Evolutionary conservation across 352 stramenopile genomes (phyloP).

Genomic region (Stramenopiles sp.): DNA sequence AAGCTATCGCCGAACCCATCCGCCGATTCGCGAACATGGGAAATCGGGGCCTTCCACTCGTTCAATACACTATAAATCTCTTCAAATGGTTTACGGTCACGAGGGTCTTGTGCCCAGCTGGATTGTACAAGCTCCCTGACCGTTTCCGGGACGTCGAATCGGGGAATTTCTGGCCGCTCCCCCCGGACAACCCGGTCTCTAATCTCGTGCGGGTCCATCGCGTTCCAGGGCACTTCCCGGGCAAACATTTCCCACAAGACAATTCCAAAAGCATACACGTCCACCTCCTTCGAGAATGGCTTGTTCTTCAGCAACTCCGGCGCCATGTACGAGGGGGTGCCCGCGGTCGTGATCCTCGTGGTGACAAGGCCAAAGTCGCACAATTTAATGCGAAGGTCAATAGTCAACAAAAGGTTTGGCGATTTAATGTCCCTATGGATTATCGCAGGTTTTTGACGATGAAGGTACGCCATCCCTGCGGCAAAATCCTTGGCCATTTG

Average conservation of each 20-base stretch:
- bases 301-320: conserved; percentile 41
- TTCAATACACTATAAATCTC: not conserved
- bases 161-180: conserved; percentile 23
- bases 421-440: conserved; percentile 74
- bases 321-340: conserved; percentile 56
- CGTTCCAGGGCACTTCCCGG: conserved; percentile 58
- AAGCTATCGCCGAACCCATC: not conserved
- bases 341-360: conserved; percentile 46
- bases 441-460: conserved; percentile 45
- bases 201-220: conserved; percentile 62
- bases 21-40: not conserved
- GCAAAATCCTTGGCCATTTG: conserved; percentile 40
- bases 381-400: conserved; percentile 49
- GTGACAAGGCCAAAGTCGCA: conserved; percentile 73
- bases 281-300: conserved; percentile 60
- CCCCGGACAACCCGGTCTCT: conserved; percentile 19
- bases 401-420: conserved; percentile 51
- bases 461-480: conserved; percentile 59
- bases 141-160: conserved; percentile 7
- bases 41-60: not conserved
- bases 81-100: not conserved
- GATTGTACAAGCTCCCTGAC: not conserved
- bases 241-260: conserved; percentile 75
- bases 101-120: conserved; percentile 16
- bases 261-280: conserved; percentile 76